phyloP scores from a whole-genome alignment of 1,139 yeast species.

The Kodamaea suecica region DNA sequence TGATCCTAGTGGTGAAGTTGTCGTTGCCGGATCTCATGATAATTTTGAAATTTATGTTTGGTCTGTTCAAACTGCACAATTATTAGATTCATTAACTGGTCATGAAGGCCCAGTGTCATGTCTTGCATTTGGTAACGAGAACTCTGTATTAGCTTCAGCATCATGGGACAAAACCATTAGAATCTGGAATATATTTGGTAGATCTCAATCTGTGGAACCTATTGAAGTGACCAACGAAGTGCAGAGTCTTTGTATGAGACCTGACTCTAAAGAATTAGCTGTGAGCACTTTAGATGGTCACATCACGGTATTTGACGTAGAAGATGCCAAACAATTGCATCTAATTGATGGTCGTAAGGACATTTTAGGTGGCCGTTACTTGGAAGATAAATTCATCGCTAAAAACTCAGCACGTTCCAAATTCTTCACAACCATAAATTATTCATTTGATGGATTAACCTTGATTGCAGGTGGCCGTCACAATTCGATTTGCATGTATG shows the following conservation, averaged over 20 bases:
- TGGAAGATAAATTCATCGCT: slow-evolving; percentile 77
- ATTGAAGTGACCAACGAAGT: slow-evolving; percentile 83
- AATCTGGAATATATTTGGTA: slow-evolving; percentile 87
- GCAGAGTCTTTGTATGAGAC: slow-evolving; percentile 79
- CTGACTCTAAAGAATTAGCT: slow-evolving; percentile 88
- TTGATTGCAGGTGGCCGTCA: slow-evolving; percentile 92
- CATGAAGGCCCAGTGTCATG: slow-evolving; percentile 96
- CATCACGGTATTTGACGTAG: slow-evolving; percentile 78
- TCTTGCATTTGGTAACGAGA: slow-evolving; percentile 80
- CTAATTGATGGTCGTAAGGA: slow-evolving; percentile 85
- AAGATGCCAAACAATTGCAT: slow-evolving; percentile 75
- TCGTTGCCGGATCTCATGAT: slow-evolving; percentile 92
- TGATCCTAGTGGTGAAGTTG: slow-evolving; percentile 96
- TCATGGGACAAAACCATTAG: slow-evolving; percentile 97
- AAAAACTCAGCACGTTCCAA: slow-evolving; percentile 81
- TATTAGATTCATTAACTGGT: slow-evolving; percentile 82
- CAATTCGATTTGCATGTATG: slow-evolving; percentile 87
- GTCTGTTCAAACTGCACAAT: slow-evolving; percentile 96
- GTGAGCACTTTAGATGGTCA: slow-evolving; percentile 90
- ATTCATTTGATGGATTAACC: slow-evolving; percentile 86
- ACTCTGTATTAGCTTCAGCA: slow-evolving; percentile 78
- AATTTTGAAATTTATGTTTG: slow-evolving; percentile 89
- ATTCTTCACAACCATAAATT: slow-evolving; percentile 75
- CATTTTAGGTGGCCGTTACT: slow-evolving; percentile 80
- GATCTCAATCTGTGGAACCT: slow-evolving; percentile 87